Percentiles rank a stretch among this genome's conserved stretches.
phyloP scores from a whole-genome alignment of 2,329 filamentous ascomycete species.

The Epichloe gansuensis region DNA sequence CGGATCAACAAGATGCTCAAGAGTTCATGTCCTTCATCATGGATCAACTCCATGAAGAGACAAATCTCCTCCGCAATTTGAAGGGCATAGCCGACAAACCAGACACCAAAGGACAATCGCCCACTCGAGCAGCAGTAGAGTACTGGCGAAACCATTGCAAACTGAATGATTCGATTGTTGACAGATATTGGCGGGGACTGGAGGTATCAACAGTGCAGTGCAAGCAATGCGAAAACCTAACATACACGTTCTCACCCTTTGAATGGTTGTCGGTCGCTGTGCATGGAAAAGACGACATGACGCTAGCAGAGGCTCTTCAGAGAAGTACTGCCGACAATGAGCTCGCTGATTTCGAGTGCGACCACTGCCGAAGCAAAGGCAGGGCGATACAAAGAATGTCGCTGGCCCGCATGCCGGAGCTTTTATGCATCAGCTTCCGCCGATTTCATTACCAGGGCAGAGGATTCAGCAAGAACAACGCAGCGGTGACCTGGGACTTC shows the following conservation, averaged over 20 bases:
- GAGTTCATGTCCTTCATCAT: slow-evolving; percentile 81
- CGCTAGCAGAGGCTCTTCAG: slow-evolving; percentile 51
- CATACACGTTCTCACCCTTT: slow-evolving; percentile 30
- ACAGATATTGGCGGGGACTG: slow-evolving; percentile 67
- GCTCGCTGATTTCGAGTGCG: slow-evolving; percentile 60
- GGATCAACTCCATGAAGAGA: slow-evolving; percentile 73
- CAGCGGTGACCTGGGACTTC: slow-evolving; percentile 64
- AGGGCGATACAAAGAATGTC: slow-evolving; percentile 59
- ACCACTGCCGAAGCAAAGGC: slow-evolving; percentile 56
- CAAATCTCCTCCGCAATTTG: slow-evolving; percentile 49
- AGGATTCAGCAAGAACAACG: slow-evolving; percentile 51
- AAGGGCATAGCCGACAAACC: slow-evolving; percentile 20
- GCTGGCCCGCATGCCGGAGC: slow-evolving; percentile 66
- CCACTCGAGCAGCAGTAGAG: slow-evolving; percentile 48
- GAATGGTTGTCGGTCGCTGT: slow-evolving; percentile 43
- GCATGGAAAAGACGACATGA: slow-evolving; percentile 17
- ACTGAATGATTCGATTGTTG: slow-evolving; percentile 63
- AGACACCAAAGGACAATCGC: slow-evolving; percentile 19
- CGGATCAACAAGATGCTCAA: slow-evolving; percentile 77
- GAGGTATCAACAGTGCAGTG: slow-evolving; percentile 63
- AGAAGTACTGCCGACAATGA: slow-evolving; percentile 57
- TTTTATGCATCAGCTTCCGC: slow-evolving; percentile 68
- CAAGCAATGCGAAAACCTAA: slow-evolving; percentile 40
- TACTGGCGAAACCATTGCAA: slow-evolving; percentile 65
- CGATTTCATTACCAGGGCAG: slow-evolving; percentile 31